These are phyloP conservation scores for Mycosphaerelloides madeirae DNA, from an alignment of 2,329 filamentous ascomycete species.

Conservation along the genomic window DNA sequence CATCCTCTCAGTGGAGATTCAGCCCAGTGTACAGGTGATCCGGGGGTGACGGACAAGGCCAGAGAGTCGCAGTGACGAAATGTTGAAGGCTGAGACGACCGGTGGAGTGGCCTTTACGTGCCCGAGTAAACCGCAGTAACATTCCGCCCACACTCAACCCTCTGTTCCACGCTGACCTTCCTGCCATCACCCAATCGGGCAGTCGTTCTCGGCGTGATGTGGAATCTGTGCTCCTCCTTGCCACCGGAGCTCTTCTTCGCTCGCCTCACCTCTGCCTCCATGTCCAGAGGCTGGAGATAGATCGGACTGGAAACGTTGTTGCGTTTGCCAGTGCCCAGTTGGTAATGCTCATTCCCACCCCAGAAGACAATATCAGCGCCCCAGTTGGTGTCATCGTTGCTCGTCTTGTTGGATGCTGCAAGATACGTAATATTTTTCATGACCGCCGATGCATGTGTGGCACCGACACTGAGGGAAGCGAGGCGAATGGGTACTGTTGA, in stretches of 20 bases:
- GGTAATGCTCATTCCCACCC: slow-evolving; percentile 91
- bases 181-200: slow-evolving; percentile 62
- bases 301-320: slow-evolving; percentile 71
- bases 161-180: slow-evolving; percentile 74
- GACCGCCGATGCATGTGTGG: slow-evolving; percentile 74
- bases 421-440: slow-evolving; percentile 68
- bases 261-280: slow-evolving; percentile 54
- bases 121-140: slow-evolving; percentile 77
- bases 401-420: slow-evolving; percentile 44
- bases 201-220: slow-evolving; percentile 72
- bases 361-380: slow-evolving; percentile 87
- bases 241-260: slow-evolving; percentile 56
- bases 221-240: slow-evolving; percentile 67
- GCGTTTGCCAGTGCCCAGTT: slow-evolving; percentile 85
- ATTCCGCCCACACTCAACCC: slow-evolving; percentile 77
- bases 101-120: slow-evolving; percentile 12
- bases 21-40: no score
- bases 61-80: no score
- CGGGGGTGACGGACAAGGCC: no score
- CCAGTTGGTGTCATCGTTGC: slow-evolving; percentile 72
- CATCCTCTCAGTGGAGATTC: no score
- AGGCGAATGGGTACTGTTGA: slow-evolving; percentile 72
- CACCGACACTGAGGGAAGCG: slow-evolving; percentile 66
- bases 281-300: slow-evolving; percentile 74
- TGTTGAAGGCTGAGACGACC: no score